Conservation (phyloP, 1,139 yeast genomes). For the Geotrichum macrosporum region DNA sequence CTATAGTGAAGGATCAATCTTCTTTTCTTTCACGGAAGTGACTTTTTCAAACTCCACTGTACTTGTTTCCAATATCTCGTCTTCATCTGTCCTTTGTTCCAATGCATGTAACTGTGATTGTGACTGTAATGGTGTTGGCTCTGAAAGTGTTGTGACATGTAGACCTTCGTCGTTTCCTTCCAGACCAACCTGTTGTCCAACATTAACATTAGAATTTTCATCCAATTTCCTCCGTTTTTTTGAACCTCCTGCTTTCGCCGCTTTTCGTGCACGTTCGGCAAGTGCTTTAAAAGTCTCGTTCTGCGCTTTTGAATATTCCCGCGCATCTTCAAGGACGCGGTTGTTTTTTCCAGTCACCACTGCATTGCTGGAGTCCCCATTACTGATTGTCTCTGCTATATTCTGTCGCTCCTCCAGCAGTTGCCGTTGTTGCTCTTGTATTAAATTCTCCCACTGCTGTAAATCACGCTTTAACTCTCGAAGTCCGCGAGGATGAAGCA, state of each 20-base stretch:
- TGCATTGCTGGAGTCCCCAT: conserved; percentile 4
- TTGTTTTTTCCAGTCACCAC: conserved; percentile 23
- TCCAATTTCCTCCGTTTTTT: conserved; percentile 17
- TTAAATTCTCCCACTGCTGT: conserved; percentile 61
- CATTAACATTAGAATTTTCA: conserved; percentile 26
- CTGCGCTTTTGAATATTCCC: conserved; percentile 19
- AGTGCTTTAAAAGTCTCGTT: conserved; percentile 23
- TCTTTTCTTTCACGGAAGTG: too few species aligned
- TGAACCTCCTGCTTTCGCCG: conserved; percentile 25
- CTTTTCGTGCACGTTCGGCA: conserved; percentile 22
- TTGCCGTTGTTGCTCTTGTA: conserved; percentile 30
- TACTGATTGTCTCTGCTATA: too few species aligned
- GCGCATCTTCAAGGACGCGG: conserved; percentile 8
- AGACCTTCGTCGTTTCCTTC: conserved; percentile 24
- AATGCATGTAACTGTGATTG: too few species aligned
- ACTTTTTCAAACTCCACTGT: too few species aligned
- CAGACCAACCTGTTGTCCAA: too few species aligned
- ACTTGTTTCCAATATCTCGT: too few species aligned
- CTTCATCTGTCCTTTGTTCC: too few species aligned
- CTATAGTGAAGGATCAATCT: too few species aligned
- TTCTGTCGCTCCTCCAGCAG: too few species aligned
- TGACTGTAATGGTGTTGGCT: too few species aligned
- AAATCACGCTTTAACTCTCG: conserved; percentile 53
- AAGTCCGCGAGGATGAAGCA: conserved; percentile 61
- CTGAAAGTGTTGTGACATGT: background rate